Evolutionary conservation across 78 protist species (phyloP).

Genomic region (Dictyostelium firmibasis): DNA sequence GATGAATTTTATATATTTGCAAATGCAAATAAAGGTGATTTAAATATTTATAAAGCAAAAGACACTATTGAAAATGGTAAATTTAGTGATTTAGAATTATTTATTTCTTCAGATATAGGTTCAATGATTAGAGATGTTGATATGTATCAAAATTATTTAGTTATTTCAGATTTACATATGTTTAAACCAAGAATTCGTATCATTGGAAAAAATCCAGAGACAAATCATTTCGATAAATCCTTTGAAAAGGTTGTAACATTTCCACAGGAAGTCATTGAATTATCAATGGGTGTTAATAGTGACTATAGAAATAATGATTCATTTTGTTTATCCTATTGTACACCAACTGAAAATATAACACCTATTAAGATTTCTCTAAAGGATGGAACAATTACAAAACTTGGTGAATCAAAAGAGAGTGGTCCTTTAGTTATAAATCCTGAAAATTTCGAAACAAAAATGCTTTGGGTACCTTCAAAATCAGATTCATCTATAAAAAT

Average conservation of each 20-base stretch:
- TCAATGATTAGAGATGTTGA: slow-evolving; percentile 54
- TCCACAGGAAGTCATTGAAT: slow-evolving; percentile 4
- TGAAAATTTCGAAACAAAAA: not conserved
- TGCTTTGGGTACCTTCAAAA: slow-evolving; percentile 32
- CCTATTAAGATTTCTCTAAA: not conserved
- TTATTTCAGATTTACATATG: not conserved
- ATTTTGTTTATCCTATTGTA: not conserved
- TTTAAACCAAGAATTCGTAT: slow-evolving; percentile 40
- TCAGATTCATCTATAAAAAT: not conserved
- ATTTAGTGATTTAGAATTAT: slow-evolving; percentile 7
- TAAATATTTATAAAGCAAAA: slow-evolving; percentile 11
- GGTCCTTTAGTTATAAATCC: slow-evolving; percentile 30
- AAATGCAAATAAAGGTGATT: slow-evolving; percentile 44
- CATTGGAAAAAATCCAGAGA: slow-evolving; percentile 1
- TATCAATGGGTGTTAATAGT: slow-evolving; percentile 42
- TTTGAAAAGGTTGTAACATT: not conserved
- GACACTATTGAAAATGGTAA: slow-evolving; percentile 53
- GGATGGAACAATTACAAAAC: slow-evolving; percentile 8
- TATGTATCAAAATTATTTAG: slow-evolving; percentile 35
- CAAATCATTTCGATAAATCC: not conserved
- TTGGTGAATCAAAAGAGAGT: not conserved
- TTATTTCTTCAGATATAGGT: not conserved
- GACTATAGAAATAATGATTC: not conserved
- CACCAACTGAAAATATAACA: slow-evolving; percentile 27
- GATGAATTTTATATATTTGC: slow-evolving; percentile 61